Conservation (phyloP, 176 grass and related monocot species). For the Bonia amplexicaulis region DNA sequence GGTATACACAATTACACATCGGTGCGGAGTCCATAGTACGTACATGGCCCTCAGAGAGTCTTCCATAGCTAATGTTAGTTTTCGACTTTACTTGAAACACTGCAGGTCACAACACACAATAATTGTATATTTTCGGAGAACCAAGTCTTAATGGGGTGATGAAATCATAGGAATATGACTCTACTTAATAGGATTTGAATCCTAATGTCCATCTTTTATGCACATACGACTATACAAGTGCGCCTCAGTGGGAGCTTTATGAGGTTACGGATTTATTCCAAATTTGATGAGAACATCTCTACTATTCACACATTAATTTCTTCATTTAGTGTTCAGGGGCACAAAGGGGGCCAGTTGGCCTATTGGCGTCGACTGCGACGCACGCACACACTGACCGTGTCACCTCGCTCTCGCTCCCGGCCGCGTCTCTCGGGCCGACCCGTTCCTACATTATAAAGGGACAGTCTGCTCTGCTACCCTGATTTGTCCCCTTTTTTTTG, state of each 20-base stretch:
- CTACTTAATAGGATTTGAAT: fast-evolving
- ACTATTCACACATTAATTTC: too few species aligned
- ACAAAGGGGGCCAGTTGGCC: too few species aligned
- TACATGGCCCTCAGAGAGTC: neutral
- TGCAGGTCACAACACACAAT: neutral
- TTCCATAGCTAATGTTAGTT: neutral
- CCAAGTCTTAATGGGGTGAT: neutral
- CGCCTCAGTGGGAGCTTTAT: fast-evolving
- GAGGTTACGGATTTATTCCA: fast-evolving
- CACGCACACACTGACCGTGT: conserved; percentile 50
- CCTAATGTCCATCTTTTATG: fast-evolving
- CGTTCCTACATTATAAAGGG: too few species aligned
- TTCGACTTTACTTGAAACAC: neutral
- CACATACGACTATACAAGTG: fast-evolving
- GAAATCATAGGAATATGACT: neutral
- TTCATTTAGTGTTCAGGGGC: too few species aligned
- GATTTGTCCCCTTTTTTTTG: too few species aligned
- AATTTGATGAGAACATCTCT: too few species aligned
- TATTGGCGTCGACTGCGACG: conserved; percentile 36
- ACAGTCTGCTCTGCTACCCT: too few species aligned
- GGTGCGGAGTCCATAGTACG: neutral
- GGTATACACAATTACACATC: too few species aligned
- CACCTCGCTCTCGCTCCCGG: conserved; percentile 43
- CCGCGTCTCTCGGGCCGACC: conserved; percentile 51
- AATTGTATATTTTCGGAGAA: neutral